A percentile compares a stretch with the other conserved stretches of the same genome.
Conservation (phyloP, 169 alveolate species). For the Perkinsus olseni region DNA sequence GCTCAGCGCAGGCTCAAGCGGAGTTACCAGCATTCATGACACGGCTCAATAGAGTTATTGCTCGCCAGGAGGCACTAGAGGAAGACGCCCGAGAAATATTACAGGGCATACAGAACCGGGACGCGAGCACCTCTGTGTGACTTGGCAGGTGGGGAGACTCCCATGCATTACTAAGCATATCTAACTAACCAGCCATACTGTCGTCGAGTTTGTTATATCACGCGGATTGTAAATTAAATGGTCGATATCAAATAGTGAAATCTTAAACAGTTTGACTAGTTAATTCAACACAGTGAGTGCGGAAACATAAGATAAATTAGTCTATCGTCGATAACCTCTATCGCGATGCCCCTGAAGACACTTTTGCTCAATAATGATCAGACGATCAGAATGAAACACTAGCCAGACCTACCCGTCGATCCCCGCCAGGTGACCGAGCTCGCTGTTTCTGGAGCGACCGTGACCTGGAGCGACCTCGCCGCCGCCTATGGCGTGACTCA, state of each 20-base stretch:
- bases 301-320: no score
- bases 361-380: no score
- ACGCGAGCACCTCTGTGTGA: no score
- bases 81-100: background rate
- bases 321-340: no score
- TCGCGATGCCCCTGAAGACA: background rate
- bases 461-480: background rate
- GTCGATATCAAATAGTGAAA: background rate
- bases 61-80: background rate
- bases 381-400: background rate
- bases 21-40: background rate
- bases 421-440: background rate
- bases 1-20: background rate
- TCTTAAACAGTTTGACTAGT: no score
- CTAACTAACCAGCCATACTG: no score
- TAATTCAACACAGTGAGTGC: no score
- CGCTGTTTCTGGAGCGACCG: background rate
- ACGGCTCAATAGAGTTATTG: background rate
- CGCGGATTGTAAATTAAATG: no score
- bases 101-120: no score
- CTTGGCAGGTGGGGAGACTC: no score
- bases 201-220: no score
- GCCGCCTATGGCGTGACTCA: background rate
- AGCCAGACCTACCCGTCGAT: background rate
- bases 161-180: no score